Base-by-base conservation (phyloP, 2,329 filamentous ascomycete genomes). In the Talaromyces rugulosus region DNA sequence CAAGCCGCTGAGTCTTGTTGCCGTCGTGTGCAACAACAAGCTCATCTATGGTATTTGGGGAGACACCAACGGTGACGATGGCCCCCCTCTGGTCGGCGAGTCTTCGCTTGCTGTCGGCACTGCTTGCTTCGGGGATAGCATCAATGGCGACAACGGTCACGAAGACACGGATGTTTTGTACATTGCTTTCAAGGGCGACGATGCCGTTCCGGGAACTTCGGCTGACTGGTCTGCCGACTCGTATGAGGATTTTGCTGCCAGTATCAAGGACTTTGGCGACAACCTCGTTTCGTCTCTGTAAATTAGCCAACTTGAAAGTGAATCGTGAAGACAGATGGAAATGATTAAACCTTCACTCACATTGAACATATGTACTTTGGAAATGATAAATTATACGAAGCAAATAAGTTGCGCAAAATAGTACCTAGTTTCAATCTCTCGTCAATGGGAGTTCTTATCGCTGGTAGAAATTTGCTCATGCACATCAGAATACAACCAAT, bases 11-110 rank as follows among this genome's bases (percentile, higher is more conserved):
- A 82, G 81, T 62, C 74, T 86, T 11, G 82, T 86, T 70, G 83
- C 82, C 1, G 81, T 85, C 5, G 81, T 86, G 27, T 86, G 84
- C 66, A 75, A 75, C 51, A 72, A 78, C 56, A 75, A 82, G 28
- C 56, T 83, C 80, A 76, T 81, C 65, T 87, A 87, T 67, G 85
- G 83, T 11, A 74, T 87, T 56, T 88, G 84, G 85, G 85, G 84
- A 23, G 85, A 88, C 65, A 82, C 81, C 36, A 87, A 88, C 64
- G 85, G 84, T 51, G 82, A 80, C 55, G 80, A 82, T 56, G 78
- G 80, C 2, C 51, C 51, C 28, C 58, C 58, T 28, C 40, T 60
- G 34, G 80, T 84, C 0, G 85, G 85, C 42, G 85, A 88, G 66
- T 80, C 83, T 0, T 82, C 83, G 30, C 81, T 88, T 65, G 81